Percentiles rank a stretch among this genome's conserved stretches.
Evolutionary conservation across 352 stramenopile genomes (phyloP).

Genomic region (Peronosclerospora sorghi): DNA sequence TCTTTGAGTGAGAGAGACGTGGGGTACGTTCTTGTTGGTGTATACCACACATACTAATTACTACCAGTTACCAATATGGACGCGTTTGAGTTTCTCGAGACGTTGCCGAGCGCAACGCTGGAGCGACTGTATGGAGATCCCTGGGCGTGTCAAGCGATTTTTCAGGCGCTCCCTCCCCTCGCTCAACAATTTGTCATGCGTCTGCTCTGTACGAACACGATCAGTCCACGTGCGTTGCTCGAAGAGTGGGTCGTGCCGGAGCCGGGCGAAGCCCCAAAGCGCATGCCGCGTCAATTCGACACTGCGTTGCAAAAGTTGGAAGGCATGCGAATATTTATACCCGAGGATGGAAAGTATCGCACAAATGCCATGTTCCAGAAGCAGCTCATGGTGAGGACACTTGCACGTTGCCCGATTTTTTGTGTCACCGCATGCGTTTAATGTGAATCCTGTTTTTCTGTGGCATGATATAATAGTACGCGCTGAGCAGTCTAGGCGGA

Average conservation of each 20-base stretch:
- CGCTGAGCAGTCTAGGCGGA: slow-evolving; percentile 55
- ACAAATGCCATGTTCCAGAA: slow-evolving; percentile 47
- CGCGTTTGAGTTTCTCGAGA: slow-evolving; percentile 81
- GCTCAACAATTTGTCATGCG: slow-evolving; percentile 87
- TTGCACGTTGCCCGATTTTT: too few species aligned
- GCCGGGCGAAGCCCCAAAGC: slow-evolving; percentile 9
- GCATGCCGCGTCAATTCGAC: slow-evolving; percentile 44
- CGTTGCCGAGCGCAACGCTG: slow-evolving; percentile 57
- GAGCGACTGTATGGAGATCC: slow-evolving; percentile 76
- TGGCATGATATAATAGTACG: slow-evolving; percentile 21
- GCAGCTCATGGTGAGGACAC: slow-evolving; percentile 40
- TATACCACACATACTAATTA: too few species aligned
- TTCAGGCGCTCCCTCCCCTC: slow-evolving; percentile 72
- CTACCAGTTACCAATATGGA: too few species aligned
- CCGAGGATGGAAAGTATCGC: slow-evolving; percentile 31
- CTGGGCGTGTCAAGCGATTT: slow-evolving; percentile 84
- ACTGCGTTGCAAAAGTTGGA: slow-evolving; percentile 45
- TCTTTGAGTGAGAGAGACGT: too few species aligned
- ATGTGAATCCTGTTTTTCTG: neutral
- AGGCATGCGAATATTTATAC: slow-evolving; percentile 44
- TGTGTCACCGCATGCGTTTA: too few species aligned
- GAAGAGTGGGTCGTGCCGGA: slow-evolving; percentile 61
- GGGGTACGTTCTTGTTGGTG: too few species aligned
- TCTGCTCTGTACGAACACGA: slow-evolving; percentile 51
- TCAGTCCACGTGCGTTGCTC: slow-evolving; percentile 37